Conservation (phyloP, 495 filamentous ascomycete species). For the Platismatia glauca region DNA sequence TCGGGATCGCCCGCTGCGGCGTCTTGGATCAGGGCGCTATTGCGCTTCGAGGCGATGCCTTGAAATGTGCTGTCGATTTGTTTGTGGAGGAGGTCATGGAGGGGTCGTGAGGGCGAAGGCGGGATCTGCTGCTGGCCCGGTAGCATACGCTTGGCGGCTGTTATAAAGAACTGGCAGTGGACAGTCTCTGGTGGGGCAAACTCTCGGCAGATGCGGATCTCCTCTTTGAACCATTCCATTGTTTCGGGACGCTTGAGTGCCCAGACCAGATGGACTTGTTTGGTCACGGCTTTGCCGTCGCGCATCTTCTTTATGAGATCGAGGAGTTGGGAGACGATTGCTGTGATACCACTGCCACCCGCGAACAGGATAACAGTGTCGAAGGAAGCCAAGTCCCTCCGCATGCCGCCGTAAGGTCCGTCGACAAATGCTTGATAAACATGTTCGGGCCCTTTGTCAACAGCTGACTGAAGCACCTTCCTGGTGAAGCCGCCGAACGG, state of each 20-base stretch:
- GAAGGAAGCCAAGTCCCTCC: conserved; percentile 82
- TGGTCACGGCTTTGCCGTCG: conserved; percentile 85
- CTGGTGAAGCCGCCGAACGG: conserved; percentile 85
- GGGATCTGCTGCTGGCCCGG: conserved; percentile 17
- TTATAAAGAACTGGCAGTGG: conserved; percentile 91
- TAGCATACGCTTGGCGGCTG: conserved; percentile 51
- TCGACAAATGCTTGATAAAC: conserved; percentile 87
- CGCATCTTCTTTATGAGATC: conserved; percentile 91
- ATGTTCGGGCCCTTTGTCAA: conserved; percentile 72
- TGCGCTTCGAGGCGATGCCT: conserved; percentile 71
- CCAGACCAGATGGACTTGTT: conserved; percentile 85
- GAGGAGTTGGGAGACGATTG: conserved; percentile 79
- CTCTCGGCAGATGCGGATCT: conserved; percentile 80
- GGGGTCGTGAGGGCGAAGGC: conserved; percentile 36
- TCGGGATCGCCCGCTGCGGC: conserved; percentile 74
- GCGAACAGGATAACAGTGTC: conserved; percentile 89
- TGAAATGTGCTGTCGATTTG: conserved; percentile 76
- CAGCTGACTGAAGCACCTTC: conserved; percentile 64
- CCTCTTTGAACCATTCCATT: conserved; percentile 97
- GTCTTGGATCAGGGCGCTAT: conserved; percentile 67
- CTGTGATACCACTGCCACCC: conserved; percentile 89
- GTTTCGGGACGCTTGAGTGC: conserved; percentile 80
- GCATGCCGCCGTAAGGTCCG: conserved; percentile 91
- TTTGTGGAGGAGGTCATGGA: conserved; percentile 66
- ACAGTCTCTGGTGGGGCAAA: conserved; percentile 75